Evolutionary conservation across 2,329 filamentous ascomycete species (phyloP), one percentile per base, ranked within the genome.

Genomic region (Keithomyces neogunnii): DNA sequence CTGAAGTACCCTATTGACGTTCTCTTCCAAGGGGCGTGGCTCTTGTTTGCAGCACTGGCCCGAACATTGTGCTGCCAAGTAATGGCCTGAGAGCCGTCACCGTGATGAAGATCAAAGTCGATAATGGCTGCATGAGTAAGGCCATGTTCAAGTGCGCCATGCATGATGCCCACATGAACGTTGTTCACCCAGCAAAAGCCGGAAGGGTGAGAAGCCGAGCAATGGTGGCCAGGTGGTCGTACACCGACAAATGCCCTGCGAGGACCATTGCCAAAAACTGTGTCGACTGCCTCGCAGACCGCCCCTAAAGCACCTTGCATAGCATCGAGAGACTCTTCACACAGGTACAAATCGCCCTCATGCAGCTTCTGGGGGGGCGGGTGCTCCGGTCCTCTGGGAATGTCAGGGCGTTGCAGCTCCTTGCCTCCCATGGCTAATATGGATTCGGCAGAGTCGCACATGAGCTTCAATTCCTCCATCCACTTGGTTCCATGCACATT

Each of bases 151-250:
- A 92, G 81, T 26, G 89, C 85, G 9, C 85, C 92, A 66, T 99
- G 88, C 66, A 95, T 88, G 57, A 99, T 96, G 0, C 92, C 93
- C 28, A 99, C 89, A 63, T 97, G 92, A 1, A 99, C 90, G 64
- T 99, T 99, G 68, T 99, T 99, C 48, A 99, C 73, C 92, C 93
- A 99, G 71, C 93, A 99, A 65, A 99, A 99, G 0, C 93, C 93
- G 2, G 92, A 96, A 0, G 93, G 93, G 60, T 86, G 85, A 47
- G 86, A 82, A 3, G 89, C 82, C 2, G 92, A 96, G 69, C 93
- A 99, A 64, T 99, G 93, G 65, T 99, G 93, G 1, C 93, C 93
- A 0, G 93, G 93, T 4, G 93, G 93, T 33, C 93, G 84, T 47
- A 97, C 87, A 31, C 87, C 91, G 47, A 97, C 89, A 66, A 99